These are phyloP conservation scores for Rhodotorula sp. DNA, from an alignment of 1,284 basidiomycete species.

Conservation along the genomic window DNA sequence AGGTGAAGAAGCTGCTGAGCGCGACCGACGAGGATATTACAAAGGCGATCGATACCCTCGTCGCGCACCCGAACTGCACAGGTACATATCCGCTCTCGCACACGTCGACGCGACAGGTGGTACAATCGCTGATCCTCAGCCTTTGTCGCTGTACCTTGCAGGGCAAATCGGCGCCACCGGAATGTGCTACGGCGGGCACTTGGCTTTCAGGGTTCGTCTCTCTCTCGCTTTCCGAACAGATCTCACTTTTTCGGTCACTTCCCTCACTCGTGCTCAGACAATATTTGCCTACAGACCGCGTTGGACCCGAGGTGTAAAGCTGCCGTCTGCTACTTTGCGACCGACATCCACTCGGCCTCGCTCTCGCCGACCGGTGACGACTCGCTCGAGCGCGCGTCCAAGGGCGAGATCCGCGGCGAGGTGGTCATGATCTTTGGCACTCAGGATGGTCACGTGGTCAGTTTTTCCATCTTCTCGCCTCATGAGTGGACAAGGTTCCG, in stretches of 20 bases:
- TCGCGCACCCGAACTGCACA: slow-evolving; percentile 63
- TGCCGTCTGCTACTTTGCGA: slow-evolving; percentile 88
- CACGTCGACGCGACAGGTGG: too few relatives aligned
- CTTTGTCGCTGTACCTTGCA: not conserved
- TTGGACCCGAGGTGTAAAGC: slow-evolving; percentile 80
- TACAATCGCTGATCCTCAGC: not conserved
- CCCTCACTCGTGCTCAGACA: not conserved
- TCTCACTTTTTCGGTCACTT: slow-evolving; percentile 49
- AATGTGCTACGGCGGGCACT: slow-evolving; percentile 70
- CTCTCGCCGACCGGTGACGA: slow-evolving; percentile 62
- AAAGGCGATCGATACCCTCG: slow-evolving; percentile 45
- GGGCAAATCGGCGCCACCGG: slow-evolving; percentile 70
- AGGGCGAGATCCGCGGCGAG: slow-evolving; percentile 78
- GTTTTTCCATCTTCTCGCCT: slow-evolving; percentile 55
- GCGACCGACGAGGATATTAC: slow-evolving; percentile 34
- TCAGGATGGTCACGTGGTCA: slow-evolving; percentile 58
- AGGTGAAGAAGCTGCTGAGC: slow-evolving; percentile 32
- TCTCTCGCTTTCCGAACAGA: not conserved
- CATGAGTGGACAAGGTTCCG: too few relatives aligned
- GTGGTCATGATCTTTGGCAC: slow-evolving; percentile 91
- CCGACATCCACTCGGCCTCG: slow-evolving; percentile 49
- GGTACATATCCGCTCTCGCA: not conserved
- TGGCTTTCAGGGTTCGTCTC: slow-evolving; percentile 43
- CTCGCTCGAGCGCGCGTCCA: slow-evolving; percentile 70
- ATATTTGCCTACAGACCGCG: slow-evolving; percentile 56